Base-by-base conservation (phyloP, 164 flowering plant genomes). In the Kalanchoe fedtschenkoi region DNA sequence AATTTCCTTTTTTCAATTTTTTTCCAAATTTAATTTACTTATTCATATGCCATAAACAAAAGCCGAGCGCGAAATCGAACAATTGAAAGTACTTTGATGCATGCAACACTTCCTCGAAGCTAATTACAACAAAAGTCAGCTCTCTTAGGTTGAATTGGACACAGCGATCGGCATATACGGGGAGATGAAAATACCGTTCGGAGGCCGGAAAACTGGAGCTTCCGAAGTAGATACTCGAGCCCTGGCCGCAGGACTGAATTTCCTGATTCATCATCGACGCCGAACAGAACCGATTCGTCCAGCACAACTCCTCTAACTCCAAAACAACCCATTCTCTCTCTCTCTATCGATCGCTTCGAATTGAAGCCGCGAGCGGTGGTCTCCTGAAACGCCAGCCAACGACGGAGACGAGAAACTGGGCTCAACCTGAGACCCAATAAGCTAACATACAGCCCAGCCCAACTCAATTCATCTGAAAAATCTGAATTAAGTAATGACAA, bases 141-240 rank as follows among this genome's bases (percentile, higher is more conserved):
- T n/a, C n/a, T 1, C 28, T 16, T 30, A 19, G 10, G 32, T 32
- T 30, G 8, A 19, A 22, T 46, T 15, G 32, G 19, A 43, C n/a
- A 53, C 14, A 34, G 11, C 34, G 19, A 11, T 8, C 13, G 11
- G 11, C 39, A 37, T 37, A 37, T 34, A 28, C n/a, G 29, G 15
- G 14, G 30, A 14, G 16, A 32, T 16, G 0, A 13, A n/a, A 9
- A 10, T 72, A 81, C 86, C 76, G 69, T 62, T 6, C 46, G 81
- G 35, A 83, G 69, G 15, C 65, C 68, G 67, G 84, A 80, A 58
- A 64, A 74, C 22, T 65, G 74, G 58, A 83, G 83, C 66, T 74
- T 80, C 19, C 78, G 70, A 41, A 80, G 79, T 3, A 80, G 74
- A 71, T 64, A 35, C 46, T 71, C 74, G 2, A 80, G 75, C 5